A percentile compares a stretch with the other conserved stretches of the same genome.
These are phyloP conservation scores for Castanea crenata DNA, from an alignment of 306 rosid species.

Conservation along the genomic window DNA sequence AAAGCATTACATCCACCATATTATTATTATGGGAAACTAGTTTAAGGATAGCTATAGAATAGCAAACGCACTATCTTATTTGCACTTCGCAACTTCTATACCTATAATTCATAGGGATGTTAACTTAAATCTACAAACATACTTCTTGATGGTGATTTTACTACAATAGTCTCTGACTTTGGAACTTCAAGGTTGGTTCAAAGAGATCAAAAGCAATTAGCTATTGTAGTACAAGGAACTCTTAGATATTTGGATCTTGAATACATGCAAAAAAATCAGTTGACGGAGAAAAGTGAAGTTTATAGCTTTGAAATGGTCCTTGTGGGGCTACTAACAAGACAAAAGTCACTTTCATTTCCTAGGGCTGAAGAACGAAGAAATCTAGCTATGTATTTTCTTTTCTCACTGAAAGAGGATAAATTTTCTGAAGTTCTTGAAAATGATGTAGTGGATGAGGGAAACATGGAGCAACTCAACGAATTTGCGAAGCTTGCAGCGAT, in stretches of 20 bases:
- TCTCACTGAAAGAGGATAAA: slow-evolving; percentile 2
- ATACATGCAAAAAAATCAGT: too few species aligned
- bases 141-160: slow-evolving; percentile 13
- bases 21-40: slow-evolving; percentile 14
- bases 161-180: slow-evolving; percentile 35
- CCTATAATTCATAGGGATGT: slow-evolving; percentile 29
- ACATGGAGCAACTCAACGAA: slow-evolving; percentile 13
- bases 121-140: slow-evolving; percentile 19
- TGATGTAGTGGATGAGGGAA: not conserved
- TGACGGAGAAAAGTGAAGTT: too few species aligned
- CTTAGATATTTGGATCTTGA: too few species aligned
- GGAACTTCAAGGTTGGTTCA: slow-evolving; percentile 34
- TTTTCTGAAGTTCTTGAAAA: slow-evolving; percentile 18
- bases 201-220: slow-evolving; percentile 8
- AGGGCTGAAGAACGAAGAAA: slow-evolving; percentile 18
- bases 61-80: slow-evolving; percentile 9
- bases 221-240: too few species aligned
- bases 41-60: slow-evolving; percentile 19
- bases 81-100: slow-evolving; percentile 20
- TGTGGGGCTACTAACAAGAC: slow-evolving; percentile 28
- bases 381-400: slow-evolving; percentile 27
- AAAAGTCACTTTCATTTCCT: slow-evolving; percentile 21
- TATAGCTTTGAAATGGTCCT: slow-evolving; percentile 15
- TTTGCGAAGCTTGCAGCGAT: not conserved
- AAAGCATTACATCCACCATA: slow-evolving; percentile 7